These are phyloP conservation scores for Candida orba DNA, from an alignment of 805 yeast genomes.

Conservation along the genomic window DNA sequence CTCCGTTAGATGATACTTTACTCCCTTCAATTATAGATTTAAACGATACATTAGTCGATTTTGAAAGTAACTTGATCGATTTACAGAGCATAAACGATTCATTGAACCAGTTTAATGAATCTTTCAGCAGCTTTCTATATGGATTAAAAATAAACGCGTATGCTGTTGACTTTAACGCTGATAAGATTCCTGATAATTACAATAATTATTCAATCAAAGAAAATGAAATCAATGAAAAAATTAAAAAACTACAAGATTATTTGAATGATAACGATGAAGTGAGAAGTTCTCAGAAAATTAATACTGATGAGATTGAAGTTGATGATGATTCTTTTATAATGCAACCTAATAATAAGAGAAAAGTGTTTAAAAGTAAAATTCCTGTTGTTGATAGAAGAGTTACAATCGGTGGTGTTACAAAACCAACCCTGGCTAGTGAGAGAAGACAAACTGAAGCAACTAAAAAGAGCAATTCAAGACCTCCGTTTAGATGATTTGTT, in stretches of 20 bases:
- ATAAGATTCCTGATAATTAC: conserved; percentile 12
- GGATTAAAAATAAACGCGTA: conserved; percentile 83
- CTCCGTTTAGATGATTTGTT: conserved; percentile 18
- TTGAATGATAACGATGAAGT: conserved; percentile 6
- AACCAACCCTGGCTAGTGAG: conserved; percentile 20
- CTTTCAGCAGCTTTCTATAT: conserved; percentile 67
- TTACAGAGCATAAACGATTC: conserved; percentile 55
- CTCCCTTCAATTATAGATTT: conserved; percentile 37
- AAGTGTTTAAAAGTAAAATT: conserved; percentile 10
- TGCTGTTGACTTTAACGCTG: conserved; percentile 60
- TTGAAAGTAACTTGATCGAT: conserved; percentile 52
- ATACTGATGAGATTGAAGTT: conserved; percentile 27
- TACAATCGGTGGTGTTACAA: conserved; percentile 8
- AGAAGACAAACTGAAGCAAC: conserved; percentile 10
- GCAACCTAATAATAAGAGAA: conserved; percentile 16
- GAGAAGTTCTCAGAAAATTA: conserved; percentile 6
- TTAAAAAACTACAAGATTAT: conserved; percentile 14
- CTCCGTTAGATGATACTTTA: conserved; percentile 35
- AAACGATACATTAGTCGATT: conserved; percentile 43
- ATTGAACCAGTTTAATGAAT: conserved; percentile 63
- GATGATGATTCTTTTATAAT: conserved; percentile 25
- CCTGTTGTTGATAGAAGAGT: conserved; percentile 7
- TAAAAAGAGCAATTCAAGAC: conserved; percentile 14
- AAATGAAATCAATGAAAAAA: conserved; percentile 17
- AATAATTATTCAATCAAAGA: conserved; percentile 9